Evolutionary conservation across 2,329 filamentous ascomycete species (phyloP), one percentile per base, ranked within the genome.

Genomic region (Pyrenophora seminiperda): DNA sequence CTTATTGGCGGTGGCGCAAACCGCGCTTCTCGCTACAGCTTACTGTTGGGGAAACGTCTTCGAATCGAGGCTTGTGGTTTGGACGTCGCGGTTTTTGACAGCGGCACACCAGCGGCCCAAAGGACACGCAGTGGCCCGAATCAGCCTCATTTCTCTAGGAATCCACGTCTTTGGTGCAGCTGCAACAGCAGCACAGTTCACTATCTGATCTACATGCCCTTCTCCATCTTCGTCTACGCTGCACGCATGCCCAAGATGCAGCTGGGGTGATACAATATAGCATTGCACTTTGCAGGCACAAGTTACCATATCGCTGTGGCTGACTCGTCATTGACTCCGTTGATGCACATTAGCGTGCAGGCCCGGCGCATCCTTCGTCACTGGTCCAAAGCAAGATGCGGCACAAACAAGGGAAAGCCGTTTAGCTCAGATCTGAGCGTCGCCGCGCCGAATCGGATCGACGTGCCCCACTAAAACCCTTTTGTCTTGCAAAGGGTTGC

Each of bases 391-490:
- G 60, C 61, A 61, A 66, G 62, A 67, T 70, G 58, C 63, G 63
- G 66, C 65, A 63, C 54, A 56, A 63, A 50, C 49, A 44, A 56
- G 56, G 53, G 55, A 58, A 56, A 59, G 65, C 64, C 67, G 66
- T 71, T 70, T 57, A 47, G 53, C 44, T 56, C 30, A 67, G 67
- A 70, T 70, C 67, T 67, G 56, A 65, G 55, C 53, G 54, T n/a
- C n/a, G n/a, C n/a, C 54, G 54, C 61, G 48, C 56, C 64, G 61
- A 70, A 71, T 70, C 67, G 62, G 61, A 69, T 67, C 64, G 52
- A 30, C 58, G 33, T 42, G 64, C 63, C 65, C 65, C 67, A 67
- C 59, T 58, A 57, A 62, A 60, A 56, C 62, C 61, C 60, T 63
- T 62, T 59, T 54, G 50, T 41, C 29, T 18, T 42, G 30, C 45